Evolutionary conservation across 169 alveolate genomes (phyloP), one percentile per base, ranked within the genome.

Genomic region (Theileria parva): DNA sequence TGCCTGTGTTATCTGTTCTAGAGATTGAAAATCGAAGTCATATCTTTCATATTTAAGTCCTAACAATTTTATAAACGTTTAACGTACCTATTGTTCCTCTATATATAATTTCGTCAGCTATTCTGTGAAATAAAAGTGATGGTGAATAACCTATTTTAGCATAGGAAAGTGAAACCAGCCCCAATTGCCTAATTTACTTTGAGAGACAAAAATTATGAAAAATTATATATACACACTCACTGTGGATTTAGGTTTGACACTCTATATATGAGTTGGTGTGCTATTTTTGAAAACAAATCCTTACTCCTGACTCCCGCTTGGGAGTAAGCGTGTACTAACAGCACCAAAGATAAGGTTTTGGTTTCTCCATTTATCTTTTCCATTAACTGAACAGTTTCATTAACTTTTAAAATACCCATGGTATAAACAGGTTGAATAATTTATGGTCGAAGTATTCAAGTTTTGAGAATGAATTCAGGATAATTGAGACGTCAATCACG

Each of bases 41-140:
- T 75, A 81, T 25, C 85, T 60, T 50, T 74, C 44, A 48, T 64
- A 76, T 59, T 81, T 81, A 19, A 74, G 89, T 19, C 81, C 89
- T 13, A 55, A 55, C 27, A 55, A 6, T 2, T 61, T 61, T 13
- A 61, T 61, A 13, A 13, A 12, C 59, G 1, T 17, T 34, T 12
- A 67, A 23, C 61, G 6, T 8, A 37, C 61, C 69, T 67, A 81
- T 77, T 2, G 89, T 81, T 1, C 89, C 89, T 11, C 89, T 34
- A 32, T 81, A 81, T 21, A 81, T 81, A 1, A 81, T 60, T 28
- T 81, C 89, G 72, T 81, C 89, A 12, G 89, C 89, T 17, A 81
- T n/a, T 53, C 89, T 64, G n/a, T 60, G 60, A 19, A 74, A 81
- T 0, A 81, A 69, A 7, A 81, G 17, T 27, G 80, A 73, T 17